phyloP scores from a whole-genome alignment of 2,329 filamentous ascomycete species.

The Macroventuria anomochaeta region DNA sequence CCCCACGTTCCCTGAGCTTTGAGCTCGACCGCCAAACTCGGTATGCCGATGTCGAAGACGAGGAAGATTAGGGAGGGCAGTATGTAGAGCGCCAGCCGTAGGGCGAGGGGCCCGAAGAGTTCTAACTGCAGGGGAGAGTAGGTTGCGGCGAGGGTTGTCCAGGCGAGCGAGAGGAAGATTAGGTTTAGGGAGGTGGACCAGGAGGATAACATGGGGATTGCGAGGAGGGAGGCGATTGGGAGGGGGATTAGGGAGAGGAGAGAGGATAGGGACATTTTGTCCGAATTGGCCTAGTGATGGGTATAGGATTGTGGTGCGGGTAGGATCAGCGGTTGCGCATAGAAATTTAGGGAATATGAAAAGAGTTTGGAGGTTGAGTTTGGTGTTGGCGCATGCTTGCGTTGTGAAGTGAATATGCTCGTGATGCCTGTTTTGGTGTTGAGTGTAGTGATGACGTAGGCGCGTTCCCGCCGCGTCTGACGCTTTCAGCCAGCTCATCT shows the following conservation, averaged over 20 bases:
- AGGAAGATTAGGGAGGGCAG: conserved; percentile 76
- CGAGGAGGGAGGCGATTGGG: conserved; percentile 66
- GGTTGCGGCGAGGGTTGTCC: conserved; percentile 81
- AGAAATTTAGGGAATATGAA: no score
- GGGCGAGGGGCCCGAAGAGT: conserved; percentile 70
- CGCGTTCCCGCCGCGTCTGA: background rate
- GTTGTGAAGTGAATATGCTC: background rate
- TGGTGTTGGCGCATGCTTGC: conserved; percentile 1
- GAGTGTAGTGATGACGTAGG: conserved; percentile 15
- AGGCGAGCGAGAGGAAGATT: conserved; percentile 89
- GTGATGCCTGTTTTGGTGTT: conserved; percentile 19
- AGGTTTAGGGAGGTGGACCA: conserved; percentile 83
- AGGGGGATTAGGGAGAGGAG: conserved; percentile 45
- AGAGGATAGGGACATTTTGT: conserved; percentile 40
- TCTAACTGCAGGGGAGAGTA: conserved; percentile 79
- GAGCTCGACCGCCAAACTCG: conserved; percentile 70
- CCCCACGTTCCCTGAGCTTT: conserved; percentile 69
- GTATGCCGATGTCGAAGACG: conserved; percentile 72
- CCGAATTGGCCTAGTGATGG: no score
- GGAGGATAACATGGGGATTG: conserved; percentile 74
- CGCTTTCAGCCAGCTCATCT: background rate
- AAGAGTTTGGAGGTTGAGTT: no score
- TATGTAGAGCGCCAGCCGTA: conserved; percentile 74
- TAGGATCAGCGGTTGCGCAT: no score
- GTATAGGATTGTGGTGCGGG: no score